Conservation (phyloP, 306 rosid genomes). For the Cucurbita ficifolia region DNA sequence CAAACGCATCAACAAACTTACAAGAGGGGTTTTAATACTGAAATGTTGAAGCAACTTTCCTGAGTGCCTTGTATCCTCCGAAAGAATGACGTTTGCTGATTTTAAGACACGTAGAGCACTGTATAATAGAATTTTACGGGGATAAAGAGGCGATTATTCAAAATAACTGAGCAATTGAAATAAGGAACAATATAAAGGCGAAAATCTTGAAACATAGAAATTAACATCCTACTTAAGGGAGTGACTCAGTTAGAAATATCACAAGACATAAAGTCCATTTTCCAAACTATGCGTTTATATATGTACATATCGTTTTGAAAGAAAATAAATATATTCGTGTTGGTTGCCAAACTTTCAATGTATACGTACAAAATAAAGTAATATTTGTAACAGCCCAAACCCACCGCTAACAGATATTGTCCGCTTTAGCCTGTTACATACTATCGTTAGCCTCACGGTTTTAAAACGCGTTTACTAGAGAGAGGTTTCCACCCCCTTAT, state of each 20-base stretch:
- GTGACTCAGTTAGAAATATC: background rate
- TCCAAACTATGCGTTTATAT: background rate
- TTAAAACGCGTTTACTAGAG: too few relatives aligned
- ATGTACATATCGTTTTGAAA: background rate
- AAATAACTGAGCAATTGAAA: background rate
- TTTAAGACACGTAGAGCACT: slow-evolving; percentile 75
- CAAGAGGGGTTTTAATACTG: slow-evolving; percentile 75
- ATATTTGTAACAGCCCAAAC: too few relatives aligned
- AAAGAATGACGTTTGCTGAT: slow-evolving; percentile 69
- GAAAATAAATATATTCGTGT: background rate
- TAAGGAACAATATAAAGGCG: background rate
- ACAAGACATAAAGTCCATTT: background rate
- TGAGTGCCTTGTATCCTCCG: slow-evolving; percentile 91
- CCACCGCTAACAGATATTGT: too few relatives aligned
- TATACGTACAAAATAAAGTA: background rate
- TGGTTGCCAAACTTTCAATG: background rate
- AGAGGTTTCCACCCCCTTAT: too few relatives aligned
- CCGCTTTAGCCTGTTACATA: too few relatives aligned
- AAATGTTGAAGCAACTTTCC: slow-evolving; percentile 76
- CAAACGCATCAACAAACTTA: slow-evolving; percentile 13
- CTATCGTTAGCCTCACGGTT: too few relatives aligned
- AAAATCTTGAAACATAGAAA: background rate
- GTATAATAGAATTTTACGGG: slow-evolving; percentile 1
- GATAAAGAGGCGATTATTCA: background rate
- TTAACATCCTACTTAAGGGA: background rate